Evolutionary conservation across 768 basidiomycete species (phyloP).

Genomic region (Lentinula sp.): DNA sequence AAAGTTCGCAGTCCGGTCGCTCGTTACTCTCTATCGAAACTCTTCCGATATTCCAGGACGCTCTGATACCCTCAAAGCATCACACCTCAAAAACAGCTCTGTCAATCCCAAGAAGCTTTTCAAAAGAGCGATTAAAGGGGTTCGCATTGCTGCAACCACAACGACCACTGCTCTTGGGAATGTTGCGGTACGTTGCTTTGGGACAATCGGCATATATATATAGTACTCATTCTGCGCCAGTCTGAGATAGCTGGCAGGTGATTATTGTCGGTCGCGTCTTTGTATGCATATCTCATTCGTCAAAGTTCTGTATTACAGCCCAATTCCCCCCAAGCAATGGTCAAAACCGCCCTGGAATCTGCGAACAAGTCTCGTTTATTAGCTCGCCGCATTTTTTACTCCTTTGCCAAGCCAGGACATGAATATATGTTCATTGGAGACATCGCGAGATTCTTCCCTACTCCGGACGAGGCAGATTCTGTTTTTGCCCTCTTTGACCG

Average conservation of each 20-base stretch:
- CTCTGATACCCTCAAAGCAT: conserved; percentile 49
- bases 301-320: conserved; percentile 75
- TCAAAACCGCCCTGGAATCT: conserved; percentile 71
- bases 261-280: neutral
- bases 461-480: conserved; percentile 57
- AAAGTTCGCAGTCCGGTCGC: conserved; percentile 65
- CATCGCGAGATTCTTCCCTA: conserved; percentile 65
- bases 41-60: conserved; percentile 70
- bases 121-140: conserved; percentile 65
- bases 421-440: conserved; percentile 61
- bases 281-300: neutral
- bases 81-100: conserved; percentile 24
- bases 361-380: conserved; percentile 78
- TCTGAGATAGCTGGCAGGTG: conserved; percentile 38
- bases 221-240: neutral
- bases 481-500: conserved; percentile 68
- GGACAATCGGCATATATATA: neutral
- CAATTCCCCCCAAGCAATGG: conserved; percentile 77
- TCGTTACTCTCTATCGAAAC: conserved; percentile 74
- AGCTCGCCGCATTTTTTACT: conserved; percentile 82
- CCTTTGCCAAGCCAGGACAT: conserved; percentile 58
- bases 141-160: conserved; percentile 68
- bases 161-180: conserved; percentile 70
- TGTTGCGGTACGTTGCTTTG: conserved; percentile 34
- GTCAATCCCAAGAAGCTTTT: conserved; percentile 58